Base-by-base conservation (phyloP, 1,284 basidiomycete species). In the Ganoderma lucidum region DNA sequence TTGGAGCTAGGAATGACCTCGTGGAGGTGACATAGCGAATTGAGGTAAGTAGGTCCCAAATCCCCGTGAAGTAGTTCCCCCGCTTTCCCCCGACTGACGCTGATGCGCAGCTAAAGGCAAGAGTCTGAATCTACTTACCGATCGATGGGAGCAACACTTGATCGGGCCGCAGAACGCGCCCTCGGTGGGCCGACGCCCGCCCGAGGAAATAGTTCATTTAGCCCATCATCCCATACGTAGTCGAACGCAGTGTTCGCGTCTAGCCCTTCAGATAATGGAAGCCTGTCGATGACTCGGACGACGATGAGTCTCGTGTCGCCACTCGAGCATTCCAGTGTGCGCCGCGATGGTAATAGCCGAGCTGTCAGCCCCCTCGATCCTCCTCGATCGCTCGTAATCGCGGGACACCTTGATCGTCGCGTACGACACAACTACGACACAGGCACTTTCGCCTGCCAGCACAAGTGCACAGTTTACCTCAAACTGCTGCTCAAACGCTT, bases 141-240 rank as follows among this genome's bases (percentile, higher is more conserved):
- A 39, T 39, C 35, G 56, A 39, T 59, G 17, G 59, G 23, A n/a
- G n/a, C 59, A 41, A 41, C 23, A n/a, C 56, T 23, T 28, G 23
- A n/a, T 51, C 30, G 42, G 15, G 23, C 53, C 53, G 28, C 28
- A 32, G 53, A 28, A 15, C 30, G 28, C 53, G 30, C 53, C 30
- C 30, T 62, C 59, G 8, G 8, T 5, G 42, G n/a, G 65, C 59
- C 12, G 65, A 64, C 0, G 62, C 23, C 30, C 62, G 42, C 30
- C 23, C 59, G 32, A 70, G 59, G 39, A 70, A 44, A 19, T 60
- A 41, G 69, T 51, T 48, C 58, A 66, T 62, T 65, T 48, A 70
- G 12, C 62, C 62, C 4, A 51, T 64, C 10, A 48, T 64, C 39
- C 62, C 65, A 28, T 53, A 37, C 65, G 28, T 53, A 37, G 19